Evolutionary conservation across 2,329 filamentous ascomycete genomes (phyloP).

Genomic region (Penicillium sumatraense): DNA sequence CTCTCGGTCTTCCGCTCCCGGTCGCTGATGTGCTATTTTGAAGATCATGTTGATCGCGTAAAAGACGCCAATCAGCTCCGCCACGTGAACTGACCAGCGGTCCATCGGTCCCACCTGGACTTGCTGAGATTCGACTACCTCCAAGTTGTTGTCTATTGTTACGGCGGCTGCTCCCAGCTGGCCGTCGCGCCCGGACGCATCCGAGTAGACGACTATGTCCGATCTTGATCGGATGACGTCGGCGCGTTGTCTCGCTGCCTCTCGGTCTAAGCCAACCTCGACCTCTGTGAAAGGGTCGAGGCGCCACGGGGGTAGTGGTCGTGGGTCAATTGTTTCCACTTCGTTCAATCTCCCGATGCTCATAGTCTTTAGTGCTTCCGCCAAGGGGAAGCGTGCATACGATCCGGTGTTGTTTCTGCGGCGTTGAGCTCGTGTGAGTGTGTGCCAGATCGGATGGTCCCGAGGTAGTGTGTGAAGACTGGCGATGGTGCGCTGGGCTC

Average conservation of each 20-base stretch:
- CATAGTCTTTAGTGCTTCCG: conserved; percentile 24
- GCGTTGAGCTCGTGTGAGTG: conserved; percentile 15
- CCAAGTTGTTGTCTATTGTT: conserved; percentile 2
- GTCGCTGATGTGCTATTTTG: conserved; percentile 8
- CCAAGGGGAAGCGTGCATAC: conserved; percentile 22
- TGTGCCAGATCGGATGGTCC: conserved; percentile 21
- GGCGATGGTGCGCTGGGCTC: conserved; percentile 4
- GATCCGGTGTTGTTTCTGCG: conserved; percentile 17
- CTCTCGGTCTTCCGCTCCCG: background rate
- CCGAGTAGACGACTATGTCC: conserved; percentile 20
- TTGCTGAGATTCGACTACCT: conserved; percentile 10
- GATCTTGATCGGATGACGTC: conserved; percentile 10
- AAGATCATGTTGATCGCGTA: conserved; percentile 20
- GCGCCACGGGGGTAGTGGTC: conserved; percentile 25
- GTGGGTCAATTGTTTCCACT: conserved; percentile 31
- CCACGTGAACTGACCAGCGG: too few relatives aligned
- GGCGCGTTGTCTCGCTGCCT: conserved; percentile 21
- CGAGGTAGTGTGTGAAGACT: conserved; percentile 27
- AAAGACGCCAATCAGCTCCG: too few relatives aligned
- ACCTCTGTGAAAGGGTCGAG: conserved; percentile 26
- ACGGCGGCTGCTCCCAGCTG: background rate
- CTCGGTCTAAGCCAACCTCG: conserved; percentile 25
- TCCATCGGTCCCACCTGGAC: conserved; percentile 18
- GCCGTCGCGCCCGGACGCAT: conserved; percentile 22
- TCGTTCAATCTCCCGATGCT: conserved; percentile 14